A percentile compares a stretch with the other conserved stretches of the same genome.
These are phyloP conservation scores for Pachysandra terminalis DNA, from an alignment of 164 flowering plant genomes.

Conservation along the genomic window DNA sequence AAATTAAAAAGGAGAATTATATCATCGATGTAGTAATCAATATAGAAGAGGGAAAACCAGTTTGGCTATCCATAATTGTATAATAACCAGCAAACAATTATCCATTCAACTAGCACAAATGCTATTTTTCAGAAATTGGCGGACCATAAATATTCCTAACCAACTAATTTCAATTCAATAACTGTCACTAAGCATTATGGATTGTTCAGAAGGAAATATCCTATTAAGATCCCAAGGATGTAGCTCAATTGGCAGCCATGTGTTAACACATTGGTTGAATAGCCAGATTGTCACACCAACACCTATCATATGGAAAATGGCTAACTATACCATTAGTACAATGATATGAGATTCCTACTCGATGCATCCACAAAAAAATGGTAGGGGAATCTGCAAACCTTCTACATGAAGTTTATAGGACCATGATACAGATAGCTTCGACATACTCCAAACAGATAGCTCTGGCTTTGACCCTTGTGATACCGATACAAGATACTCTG, in stretches of 20 bases:
- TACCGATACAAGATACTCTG: constrained; percentile 67
- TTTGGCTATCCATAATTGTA: too few relatives aligned
- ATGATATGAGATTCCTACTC: not conserved
- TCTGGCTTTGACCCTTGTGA: constrained; percentile 63
- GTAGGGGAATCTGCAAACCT: constrained; percentile 42
- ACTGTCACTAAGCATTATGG: not conserved
- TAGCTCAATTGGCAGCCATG: not conserved
- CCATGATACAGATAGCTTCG: constrained; percentile 69
- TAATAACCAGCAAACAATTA: too few relatives aligned
- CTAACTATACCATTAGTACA: not conserved
- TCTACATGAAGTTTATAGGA: constrained; percentile 69
- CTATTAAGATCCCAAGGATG: not conserved
- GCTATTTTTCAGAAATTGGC: not conserved
- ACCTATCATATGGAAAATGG: not conserved
- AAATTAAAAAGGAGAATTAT: too few relatives aligned
- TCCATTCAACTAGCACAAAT: not conserved
- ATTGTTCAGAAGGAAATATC: not conserved
- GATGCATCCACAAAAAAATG: not conserved
- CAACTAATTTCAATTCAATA: too few relatives aligned
- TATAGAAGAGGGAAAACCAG: too few relatives aligned
- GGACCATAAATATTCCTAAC: not conserved
- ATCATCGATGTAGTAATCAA: too few relatives aligned
- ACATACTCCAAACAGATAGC: constrained; percentile 78
- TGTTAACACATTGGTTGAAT: not conserved
- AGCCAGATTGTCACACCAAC: not conserved